Percentiles rank a stretch among this genome's conserved stretches.
These are phyloP conservation scores for Cardiospermum halicacabum DNA, from an alignment of 345 rosid species.

Conservation along the genomic window DNA sequence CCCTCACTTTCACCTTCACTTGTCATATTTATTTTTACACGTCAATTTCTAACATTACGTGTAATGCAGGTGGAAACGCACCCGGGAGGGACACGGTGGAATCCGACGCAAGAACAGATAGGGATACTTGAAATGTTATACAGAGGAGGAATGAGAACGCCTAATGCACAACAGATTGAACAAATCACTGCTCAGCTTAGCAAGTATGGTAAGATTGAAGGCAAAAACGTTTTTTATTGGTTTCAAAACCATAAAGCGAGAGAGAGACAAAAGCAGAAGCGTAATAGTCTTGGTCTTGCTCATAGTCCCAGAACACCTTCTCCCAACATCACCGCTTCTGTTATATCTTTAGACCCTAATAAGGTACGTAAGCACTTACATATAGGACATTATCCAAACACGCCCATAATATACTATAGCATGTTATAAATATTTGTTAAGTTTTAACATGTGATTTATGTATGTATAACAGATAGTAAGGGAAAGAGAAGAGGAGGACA, in stretches of 20 bases:
- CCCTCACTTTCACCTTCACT: too few species aligned
- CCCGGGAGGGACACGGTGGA: slow-evolving; percentile 96
- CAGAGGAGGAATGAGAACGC: slow-evolving; percentile 87
- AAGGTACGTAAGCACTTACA: slow-evolving; percentile 30
- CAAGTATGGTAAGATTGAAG: slow-evolving; percentile 90
- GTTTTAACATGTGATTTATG: too few species aligned
- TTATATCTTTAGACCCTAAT: slow-evolving; percentile 38
- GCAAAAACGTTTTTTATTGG: slow-evolving; percentile 97
- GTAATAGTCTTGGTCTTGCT: slow-evolving; percentile 54
- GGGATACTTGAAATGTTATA: slow-evolving; percentile 89
- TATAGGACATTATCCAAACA: too few species aligned
- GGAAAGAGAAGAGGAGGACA: slow-evolving; percentile 41
- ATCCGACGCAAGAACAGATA: slow-evolving; percentile 97
- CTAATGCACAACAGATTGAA: slow-evolving; percentile 90
- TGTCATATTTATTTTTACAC: too few species aligned
- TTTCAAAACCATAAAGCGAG: slow-evolving; percentile 99
- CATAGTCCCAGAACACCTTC: slow-evolving; percentile 42
- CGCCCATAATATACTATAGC: too few species aligned
- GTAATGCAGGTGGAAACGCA: slow-evolving; percentile 72
- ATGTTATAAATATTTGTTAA: too few species aligned
- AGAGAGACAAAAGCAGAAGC: slow-evolving; percentile 94
- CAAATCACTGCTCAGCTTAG: slow-evolving; percentile 78
- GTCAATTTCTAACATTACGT: too few species aligned
- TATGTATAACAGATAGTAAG: too few species aligned
- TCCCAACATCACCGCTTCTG: slow-evolving; percentile 25